Conservation (phyloP, 371 early-diverging fungal species). For the Actinomortierella ambigua region DNA sequence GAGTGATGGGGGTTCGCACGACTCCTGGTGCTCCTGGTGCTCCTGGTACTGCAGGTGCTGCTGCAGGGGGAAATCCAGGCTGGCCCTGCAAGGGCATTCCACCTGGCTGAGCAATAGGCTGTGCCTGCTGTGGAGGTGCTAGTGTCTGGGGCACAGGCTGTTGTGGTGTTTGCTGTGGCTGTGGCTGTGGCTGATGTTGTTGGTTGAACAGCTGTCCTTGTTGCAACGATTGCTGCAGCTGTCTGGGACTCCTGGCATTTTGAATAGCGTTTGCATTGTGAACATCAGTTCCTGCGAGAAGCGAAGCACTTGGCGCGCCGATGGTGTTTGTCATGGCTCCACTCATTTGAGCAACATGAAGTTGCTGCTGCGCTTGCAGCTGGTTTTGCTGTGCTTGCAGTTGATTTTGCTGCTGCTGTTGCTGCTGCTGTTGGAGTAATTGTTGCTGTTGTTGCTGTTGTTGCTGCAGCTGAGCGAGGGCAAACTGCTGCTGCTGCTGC, state of each 20-base stretch:
- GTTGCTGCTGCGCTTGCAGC: no score
- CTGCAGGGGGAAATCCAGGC: not conserved
- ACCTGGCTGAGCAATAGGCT: not conserved
- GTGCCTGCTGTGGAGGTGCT: not conserved
- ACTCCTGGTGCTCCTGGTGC: no score
- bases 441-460: conserved; percentile 15
- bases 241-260: no score
- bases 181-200: not conserved
- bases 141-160: conserved; percentile 1
- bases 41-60: not conserved
- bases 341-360: no score
- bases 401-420: conserved; percentile 4
- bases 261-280: no score
- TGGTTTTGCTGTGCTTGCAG: no score
- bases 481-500: conserved; percentile 7
- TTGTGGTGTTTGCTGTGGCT: conserved; percentile 7
- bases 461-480: conserved; percentile 12
- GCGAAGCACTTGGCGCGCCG: no score
- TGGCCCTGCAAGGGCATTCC: not conserved
- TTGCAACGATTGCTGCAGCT: not conserved
- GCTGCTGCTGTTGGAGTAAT: conserved; percentile 4
- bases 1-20: no score
- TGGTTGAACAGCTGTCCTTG: not conserved
- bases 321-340: no score
- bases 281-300: no score